Conservation (phyloP, 2,329 filamentous ascomycete species). For the Sclerotinia borealis region DNA sequence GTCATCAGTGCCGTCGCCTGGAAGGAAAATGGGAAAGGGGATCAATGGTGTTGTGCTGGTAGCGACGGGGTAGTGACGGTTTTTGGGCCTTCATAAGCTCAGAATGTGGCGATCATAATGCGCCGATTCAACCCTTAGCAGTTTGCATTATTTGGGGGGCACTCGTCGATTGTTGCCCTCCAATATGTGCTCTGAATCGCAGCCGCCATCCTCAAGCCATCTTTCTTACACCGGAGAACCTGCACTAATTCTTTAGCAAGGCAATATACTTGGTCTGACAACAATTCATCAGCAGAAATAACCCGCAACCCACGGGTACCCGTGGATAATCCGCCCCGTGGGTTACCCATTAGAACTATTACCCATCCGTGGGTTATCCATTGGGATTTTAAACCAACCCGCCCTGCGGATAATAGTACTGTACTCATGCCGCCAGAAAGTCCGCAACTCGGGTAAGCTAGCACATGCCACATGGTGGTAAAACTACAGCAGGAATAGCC, state of each 20-base stretch:
- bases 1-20: conserved; percentile 58
- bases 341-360: too few species aligned
- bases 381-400: too few species aligned
- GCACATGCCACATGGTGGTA: too few species aligned
- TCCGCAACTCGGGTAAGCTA: too few species aligned
- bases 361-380: too few species aligned
- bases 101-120: neutral
- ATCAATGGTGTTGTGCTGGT: conserved; percentile 61
- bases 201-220: neutral
- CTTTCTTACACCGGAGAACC: neutral
- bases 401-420: too few species aligned
- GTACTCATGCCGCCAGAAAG: too few species aligned
- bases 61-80: conserved; percentile 61
- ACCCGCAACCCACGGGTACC: too few species aligned
- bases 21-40: conserved; percentile 55
- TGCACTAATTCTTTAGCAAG: neutral
- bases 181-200: neutral
- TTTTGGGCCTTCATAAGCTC: conserved; percentile 39
- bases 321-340: too few species aligned
- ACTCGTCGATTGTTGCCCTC: neutral
- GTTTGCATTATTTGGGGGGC: neutral
- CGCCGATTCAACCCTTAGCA: neutral
- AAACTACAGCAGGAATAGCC: too few species aligned
- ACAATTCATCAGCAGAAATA: neutral
- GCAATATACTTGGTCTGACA: neutral